Evolutionary conservation across 495 filamentous ascomycete species (phyloP).

Genomic region (Patellaria atrata): DNA sequence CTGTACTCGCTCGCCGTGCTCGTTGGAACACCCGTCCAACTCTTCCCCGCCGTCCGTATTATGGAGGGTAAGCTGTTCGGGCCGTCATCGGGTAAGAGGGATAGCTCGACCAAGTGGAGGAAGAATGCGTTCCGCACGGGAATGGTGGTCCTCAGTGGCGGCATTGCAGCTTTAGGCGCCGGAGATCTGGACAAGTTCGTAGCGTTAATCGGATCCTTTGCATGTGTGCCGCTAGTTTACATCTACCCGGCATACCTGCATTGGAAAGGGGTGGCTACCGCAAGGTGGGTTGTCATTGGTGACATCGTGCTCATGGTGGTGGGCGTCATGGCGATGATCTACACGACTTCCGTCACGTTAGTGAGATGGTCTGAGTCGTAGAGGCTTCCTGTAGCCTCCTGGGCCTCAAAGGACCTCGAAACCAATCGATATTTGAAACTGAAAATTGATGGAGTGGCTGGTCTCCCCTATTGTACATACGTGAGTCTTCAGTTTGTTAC

Average conservation of each 20-base stretch:
- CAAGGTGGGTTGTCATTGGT: conserved; percentile 31
- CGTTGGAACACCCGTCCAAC: conserved; percentile 46
- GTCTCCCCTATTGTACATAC: too few species aligned
- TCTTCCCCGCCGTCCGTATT: conserved; percentile 49
- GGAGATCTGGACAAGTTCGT: conserved; percentile 51
- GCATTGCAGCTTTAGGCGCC: conserved; percentile 39
- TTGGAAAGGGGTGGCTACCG: conserved; percentile 41
- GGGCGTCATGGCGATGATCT: conserved; percentile 45
- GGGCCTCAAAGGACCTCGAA: too few species aligned
- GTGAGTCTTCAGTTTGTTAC: too few species aligned
- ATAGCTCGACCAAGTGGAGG: conserved; percentile 44
- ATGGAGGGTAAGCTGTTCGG: conserved; percentile 40
- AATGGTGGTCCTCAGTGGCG: conserved; percentile 35
- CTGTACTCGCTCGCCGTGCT: conserved; percentile 50
- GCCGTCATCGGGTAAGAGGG: conserved; percentile 40
- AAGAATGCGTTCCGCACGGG: conserved; percentile 44
- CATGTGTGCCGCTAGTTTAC: conserved; percentile 38
- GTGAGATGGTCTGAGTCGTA: conserved; percentile 12
- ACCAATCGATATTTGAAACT: too few species aligned
- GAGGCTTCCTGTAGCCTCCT: too few species aligned
- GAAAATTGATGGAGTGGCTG: too few species aligned
- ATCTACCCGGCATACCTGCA: conserved; percentile 42
- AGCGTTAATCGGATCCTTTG: conserved; percentile 45
- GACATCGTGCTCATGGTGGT: conserved; percentile 42
- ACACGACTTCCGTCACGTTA: conserved; percentile 44